Base-by-base conservation (phyloP, 2,329 filamentous ascomycete genomes). In the Fusarium tuaranense region DNA sequence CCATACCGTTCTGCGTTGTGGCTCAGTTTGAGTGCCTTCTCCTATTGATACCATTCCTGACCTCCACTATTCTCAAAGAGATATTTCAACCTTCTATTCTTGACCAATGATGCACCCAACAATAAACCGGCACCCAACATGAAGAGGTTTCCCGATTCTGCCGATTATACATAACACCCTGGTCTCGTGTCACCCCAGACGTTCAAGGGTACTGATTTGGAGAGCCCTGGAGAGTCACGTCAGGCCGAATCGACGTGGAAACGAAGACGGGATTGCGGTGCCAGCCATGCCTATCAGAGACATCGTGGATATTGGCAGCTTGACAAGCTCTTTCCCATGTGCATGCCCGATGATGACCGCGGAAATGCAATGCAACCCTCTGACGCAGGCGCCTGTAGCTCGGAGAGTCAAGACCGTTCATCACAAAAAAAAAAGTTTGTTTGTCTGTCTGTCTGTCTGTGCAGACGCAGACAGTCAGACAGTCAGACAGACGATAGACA, bases 1-100 rank as follows among this genome's bases (percentile, higher is more conserved):
- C 65, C 71, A 60, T 46, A 58, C 41, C 48, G 58, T 51, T 63
- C 68, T 60, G 46, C 74, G 57, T 64, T 18, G 53, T 72, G 67
- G 64, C 7, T 55, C 57, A 65, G 64, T 55, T 36, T 32, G 73
- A 48, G 51, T 38, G 46, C 30, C 64, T 63, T 69, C 64, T 30
- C 60, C 61, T 72, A 69, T 71, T 72, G 71, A 73, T 74, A 55
- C 46, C 63, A 73, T 74, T 74, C 68, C 71, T 72, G 51, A 57
- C 34, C 8, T 53, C 16, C 30, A 25, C 39, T 25, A 22, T 46
- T 46, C 22, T 38, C 22, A 44, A 60, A 66, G 44, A n/a, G 48
- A 53, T 53, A 32, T 53, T 65, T 65, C 55, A 58, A 51, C 38
- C 36, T 44, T 34, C 48, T 53, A 14, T 38, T 30, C 22, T 30